A percentile compares a stretch with the other conserved stretches of the same genome.
Evolutionary conservation across 371 early-diverging fungal genomes (phyloP).

Genomic region (Syncephalastrum sp.): DNA sequence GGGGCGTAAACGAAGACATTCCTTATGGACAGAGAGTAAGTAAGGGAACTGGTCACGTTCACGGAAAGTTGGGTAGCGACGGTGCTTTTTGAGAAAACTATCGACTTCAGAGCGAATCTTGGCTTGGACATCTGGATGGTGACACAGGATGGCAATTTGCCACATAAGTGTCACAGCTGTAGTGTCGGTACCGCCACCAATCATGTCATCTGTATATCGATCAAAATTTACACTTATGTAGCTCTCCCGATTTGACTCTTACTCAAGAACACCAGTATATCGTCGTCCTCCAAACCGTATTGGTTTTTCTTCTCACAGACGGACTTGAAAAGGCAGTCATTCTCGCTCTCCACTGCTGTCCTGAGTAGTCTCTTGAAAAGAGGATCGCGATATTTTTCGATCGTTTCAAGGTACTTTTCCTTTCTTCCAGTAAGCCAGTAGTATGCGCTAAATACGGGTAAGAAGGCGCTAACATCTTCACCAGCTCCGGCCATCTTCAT

Average conservation of each 20-base stretch:
- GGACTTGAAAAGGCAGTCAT: constrained; percentile 15
- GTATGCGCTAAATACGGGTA: no score
- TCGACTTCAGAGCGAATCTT: constrained; percentile 19
- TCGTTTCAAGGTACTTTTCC: not conserved
- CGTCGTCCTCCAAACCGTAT: constrained; percentile 17
- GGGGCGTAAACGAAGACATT: constrained; percentile 22
- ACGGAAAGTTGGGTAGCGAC: constrained; percentile 16
- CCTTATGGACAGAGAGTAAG: constrained; percentile 21
- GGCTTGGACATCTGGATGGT: constrained; percentile 23
- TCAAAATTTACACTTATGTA: no score
- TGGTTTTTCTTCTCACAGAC: constrained; percentile 16
- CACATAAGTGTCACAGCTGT: constrained; percentile 16
- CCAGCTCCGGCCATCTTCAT: no score
- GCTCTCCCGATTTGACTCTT: not conserved
- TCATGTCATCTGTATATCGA: constrained; percentile 17
- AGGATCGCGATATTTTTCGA: constrained; percentile 4
- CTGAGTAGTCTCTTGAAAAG: constrained; percentile 3
- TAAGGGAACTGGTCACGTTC: constrained; percentile 22
- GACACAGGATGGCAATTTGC: constrained; percentile 16
- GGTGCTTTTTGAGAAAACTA: constrained; percentile 11
- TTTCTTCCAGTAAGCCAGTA: no score
- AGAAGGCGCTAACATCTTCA: no score
- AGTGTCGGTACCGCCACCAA: constrained; percentile 27
- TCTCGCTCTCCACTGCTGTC: constrained; percentile 3
- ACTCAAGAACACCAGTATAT: constrained; percentile 15